Conservation (phyloP, 768 basidiomycete genomes). For the Phaffia australis region DNA sequence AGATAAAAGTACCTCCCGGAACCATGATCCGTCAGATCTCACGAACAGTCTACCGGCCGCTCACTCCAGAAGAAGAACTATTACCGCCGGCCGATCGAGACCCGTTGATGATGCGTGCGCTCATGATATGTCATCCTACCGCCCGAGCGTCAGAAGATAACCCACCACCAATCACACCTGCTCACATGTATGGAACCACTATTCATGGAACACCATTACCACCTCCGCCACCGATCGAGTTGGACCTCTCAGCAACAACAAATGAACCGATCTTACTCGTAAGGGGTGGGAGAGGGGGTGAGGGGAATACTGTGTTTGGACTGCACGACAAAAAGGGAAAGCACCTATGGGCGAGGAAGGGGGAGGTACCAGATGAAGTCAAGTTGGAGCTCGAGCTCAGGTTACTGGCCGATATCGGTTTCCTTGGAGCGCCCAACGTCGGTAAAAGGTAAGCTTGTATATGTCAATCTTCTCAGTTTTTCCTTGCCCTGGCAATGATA, state of each 20-base stretch:
- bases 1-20: slow-evolving; percentile 26
- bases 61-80: slow-evolving; percentile 11
- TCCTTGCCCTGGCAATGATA: slow-evolving; percentile 41
- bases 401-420: slow-evolving; percentile 81
- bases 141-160: background rate
- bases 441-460: slow-evolving; percentile 41
- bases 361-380: slow-evolving; percentile 55
- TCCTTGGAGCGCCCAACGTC: slow-evolving; percentile 93
- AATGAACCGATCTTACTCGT: slow-evolving; percentile 11
- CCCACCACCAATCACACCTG: slow-evolving; percentile 17
- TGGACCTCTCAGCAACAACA: slow-evolving; percentile 11
- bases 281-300: slow-evolving; percentile 22
- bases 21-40: slow-evolving; percentile 25
- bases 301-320: slow-evolving; percentile 22
- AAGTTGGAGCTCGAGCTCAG: slow-evolving; percentile 86
- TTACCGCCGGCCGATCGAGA: slow-evolving; percentile 6
- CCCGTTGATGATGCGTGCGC: slow-evolving; percentile 1
- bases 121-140: slow-evolving; percentile 15
- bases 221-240: slow-evolving; percentile 24
- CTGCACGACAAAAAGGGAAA: slow-evolving; percentile 11
- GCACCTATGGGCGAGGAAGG: slow-evolving; percentile 44
- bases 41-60: slow-evolving; percentile 16
- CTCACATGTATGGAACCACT: slow-evolving; percentile 23
- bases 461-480: background rate
- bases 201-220: slow-evolving; percentile 22